phyloP scores from a whole-genome alignment of 331 rosid genomes.

The Quercus lobata region DNA sequence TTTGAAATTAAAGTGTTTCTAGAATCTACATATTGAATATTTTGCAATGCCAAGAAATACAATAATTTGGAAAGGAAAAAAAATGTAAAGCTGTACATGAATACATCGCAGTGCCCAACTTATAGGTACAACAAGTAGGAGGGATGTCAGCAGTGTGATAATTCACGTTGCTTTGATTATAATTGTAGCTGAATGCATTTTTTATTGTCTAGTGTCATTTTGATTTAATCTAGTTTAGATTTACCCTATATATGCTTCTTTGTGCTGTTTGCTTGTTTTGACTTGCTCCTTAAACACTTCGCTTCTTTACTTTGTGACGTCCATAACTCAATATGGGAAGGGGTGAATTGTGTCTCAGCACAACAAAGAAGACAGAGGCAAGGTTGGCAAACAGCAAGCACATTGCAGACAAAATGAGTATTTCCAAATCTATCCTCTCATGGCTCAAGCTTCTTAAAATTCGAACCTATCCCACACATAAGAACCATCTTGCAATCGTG shows the following conservation, averaged over 20 bases:
- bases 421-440: not conserved
- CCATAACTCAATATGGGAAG: not conserved
- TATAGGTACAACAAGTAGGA: not conserved
- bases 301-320: not conserved
- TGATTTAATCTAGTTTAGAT: not conserved
- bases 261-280: not conserved
- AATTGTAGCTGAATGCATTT: not conserved
- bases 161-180: not conserved
- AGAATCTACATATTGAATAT: not conserved
- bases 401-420: slow-evolving; percentile 6
- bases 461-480: not conserved
- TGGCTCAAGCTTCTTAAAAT: slow-evolving; percentile 3
- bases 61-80: not conserved
- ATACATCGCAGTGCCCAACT: not conserved
- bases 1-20: not conserved
- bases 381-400: slow-evolving; percentile 3
- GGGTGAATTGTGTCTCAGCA: not conserved
- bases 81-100: not conserved
- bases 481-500: slow-evolving; percentile 8
- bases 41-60: not conserved
- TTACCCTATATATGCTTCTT: not conserved
- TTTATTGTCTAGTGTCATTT: not conserved
- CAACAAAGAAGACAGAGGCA: not conserved
- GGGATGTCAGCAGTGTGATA: not conserved
- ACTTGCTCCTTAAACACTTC: not conserved